phyloP scores from a whole-genome alignment of 192 early-diverging fungal genomes.

The Phycomyces blakesleeanus region DNA sequence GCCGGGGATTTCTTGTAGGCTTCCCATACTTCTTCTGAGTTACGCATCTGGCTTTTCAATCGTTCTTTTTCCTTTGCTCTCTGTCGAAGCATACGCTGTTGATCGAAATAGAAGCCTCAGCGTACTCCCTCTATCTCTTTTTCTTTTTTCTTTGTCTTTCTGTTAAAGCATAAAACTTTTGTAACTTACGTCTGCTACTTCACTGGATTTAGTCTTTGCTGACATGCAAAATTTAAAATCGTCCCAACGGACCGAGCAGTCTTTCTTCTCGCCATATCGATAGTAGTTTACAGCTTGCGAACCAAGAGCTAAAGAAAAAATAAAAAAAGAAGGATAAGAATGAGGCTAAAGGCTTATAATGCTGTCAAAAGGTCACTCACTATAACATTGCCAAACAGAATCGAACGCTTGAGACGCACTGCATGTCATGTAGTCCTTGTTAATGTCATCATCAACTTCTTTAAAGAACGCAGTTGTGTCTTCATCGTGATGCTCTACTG shows the following conservation, averaged over 20 bases:
- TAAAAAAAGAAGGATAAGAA: neutral
- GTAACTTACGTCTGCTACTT: slow-evolving; percentile 37
- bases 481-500: slow-evolving; percentile 6
- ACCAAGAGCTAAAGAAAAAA: slow-evolving; percentile 29
- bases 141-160: neutral
- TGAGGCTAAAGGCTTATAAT: neutral
- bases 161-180: neutral
- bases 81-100: slow-evolving; percentile 19
- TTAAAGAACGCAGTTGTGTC: slow-evolving; percentile 17
- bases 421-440: slow-evolving; percentile 16
- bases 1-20: neutral
- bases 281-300: slow-evolving; percentile 47
- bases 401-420: slow-evolving; percentile 31
- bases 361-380: neutral
- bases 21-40: slow-evolving; percentile 47
- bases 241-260: slow-evolving; percentile 38
- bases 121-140: too few relatives aligned
- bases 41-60: slow-evolving; percentile 11
- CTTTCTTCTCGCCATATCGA: slow-evolving; percentile 41
- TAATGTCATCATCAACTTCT: slow-evolving; percentile 24
- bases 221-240: slow-evolving; percentile 45
- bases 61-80: slow-evolving; percentile 14
- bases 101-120: neutral
- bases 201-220: slow-evolving; percentile 41
- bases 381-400: slow-evolving; percentile 28